phyloP scores from a whole-genome alignment of 208 protist genomes.

The Acanthamoeba healyi region DNA sequence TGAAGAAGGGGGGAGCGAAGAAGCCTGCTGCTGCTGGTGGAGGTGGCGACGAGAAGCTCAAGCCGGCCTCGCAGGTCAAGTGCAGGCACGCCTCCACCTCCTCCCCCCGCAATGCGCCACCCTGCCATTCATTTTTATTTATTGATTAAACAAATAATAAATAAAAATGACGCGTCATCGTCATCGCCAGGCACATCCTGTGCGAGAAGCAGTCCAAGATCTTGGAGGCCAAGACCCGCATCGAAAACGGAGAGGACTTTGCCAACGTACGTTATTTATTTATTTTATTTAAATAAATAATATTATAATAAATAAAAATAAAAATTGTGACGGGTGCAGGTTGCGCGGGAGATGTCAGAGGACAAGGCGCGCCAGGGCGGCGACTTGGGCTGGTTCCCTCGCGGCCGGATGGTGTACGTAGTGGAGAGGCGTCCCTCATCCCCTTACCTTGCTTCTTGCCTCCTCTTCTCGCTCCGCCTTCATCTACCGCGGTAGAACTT shows the following conservation, averaged over 20 bases:
- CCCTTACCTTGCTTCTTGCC: too few relatives aligned
- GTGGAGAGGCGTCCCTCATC: too few relatives aligned
- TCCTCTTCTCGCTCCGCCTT: neutral
- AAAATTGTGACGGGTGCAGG: neutral
- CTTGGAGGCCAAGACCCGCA: slow-evolving; percentile 51
- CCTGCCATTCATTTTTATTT: neutral
- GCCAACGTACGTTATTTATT: neutral
- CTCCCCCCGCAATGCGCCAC: neutral
- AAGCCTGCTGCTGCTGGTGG: slow-evolving; percentile 2
- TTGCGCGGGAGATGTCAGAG: slow-evolving; percentile 57
- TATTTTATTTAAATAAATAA: neutral
- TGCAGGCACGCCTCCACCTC: neutral
- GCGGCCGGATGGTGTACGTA: slow-evolving; percentile 67
- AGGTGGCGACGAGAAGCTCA: slow-evolving; percentile 45
- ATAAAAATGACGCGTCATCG: too few relatives aligned
- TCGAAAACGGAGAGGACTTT: slow-evolving; percentile 43
- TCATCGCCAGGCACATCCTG: slow-evolving; percentile 50
- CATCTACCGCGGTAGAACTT: neutral
- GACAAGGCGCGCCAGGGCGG: slow-evolving; percentile 70
- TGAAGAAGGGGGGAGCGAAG: slow-evolving; percentile 67
- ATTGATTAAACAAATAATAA: slow-evolving; percentile 12
- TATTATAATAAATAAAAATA: neutral
- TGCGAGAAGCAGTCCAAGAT: slow-evolving; percentile 74
- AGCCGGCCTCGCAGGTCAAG: slow-evolving; percentile 37
- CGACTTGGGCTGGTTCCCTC: slow-evolving; percentile 69